Evolutionary conservation across 805 yeast species (phyloP), one percentile per base, ranked within the genome.

Genomic region (Candida krabiensis): DNA sequence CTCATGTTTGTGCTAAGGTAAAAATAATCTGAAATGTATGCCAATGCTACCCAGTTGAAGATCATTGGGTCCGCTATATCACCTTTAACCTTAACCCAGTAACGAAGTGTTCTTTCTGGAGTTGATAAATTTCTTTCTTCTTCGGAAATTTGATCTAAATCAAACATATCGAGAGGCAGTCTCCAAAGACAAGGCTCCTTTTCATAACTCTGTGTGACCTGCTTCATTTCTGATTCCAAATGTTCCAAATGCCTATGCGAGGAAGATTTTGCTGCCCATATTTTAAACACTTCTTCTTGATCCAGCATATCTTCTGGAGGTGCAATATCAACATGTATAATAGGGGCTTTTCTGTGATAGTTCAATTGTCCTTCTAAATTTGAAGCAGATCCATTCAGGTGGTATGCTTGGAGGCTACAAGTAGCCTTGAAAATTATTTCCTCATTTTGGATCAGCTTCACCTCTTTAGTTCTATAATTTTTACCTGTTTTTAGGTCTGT

Each of bases 21-120:
- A 40, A 75, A 70, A 11, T 80, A 69, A 52, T 83, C 88, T 0
- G 84, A 71, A 9, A 79, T 59, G 41, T 77, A 77, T 2, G 82
- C 80, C 32, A 80, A 53, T 0, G 82, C 82, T 7, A 73, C 79
- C 58, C 75, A 79, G 43, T 75, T 58, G 53, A 67, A 74, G 16
- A 70, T 32, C n/a, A 42, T 18, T 9, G 57, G 58, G 43, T 56
- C 46, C 12, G 35, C 22, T 2, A 60, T 27, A 8, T 28, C 25
- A 11, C 49, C 55, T 33, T 60, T 62, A 4, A 58, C 46, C 35
- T 54, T 52, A 9, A 58, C 59, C 64, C 64, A 58, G 35, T 61
- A 63, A 26, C 64, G 39, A 26, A 63, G 29, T 2, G 47, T 41
- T 32, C 66, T 43, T 2, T 61, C 64, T 16, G 50, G 38, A 3